A percentile compares a stretch with the other conserved stretches of the same genome.
Conservation (phyloP, 495 filamentous ascomycete species). For the Corynascus novoguineensis region DNA sequence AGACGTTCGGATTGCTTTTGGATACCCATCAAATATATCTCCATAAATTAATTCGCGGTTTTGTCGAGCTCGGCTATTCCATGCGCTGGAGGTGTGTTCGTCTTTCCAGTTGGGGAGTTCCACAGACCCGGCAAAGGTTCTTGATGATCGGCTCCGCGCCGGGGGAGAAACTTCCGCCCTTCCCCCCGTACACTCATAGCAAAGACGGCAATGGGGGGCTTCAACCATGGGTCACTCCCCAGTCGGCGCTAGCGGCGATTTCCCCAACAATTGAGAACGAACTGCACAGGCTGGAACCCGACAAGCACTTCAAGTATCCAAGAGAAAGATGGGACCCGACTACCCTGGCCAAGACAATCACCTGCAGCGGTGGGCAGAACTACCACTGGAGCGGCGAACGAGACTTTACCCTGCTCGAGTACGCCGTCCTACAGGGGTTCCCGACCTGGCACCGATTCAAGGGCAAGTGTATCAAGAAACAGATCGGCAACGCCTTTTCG, state of each 20-base stretch:
- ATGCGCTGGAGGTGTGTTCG: constrained; percentile 50
- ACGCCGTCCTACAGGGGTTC: constrained; percentile 72
- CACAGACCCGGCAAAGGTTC: constrained; percentile 48
- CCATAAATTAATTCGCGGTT: constrained; percentile 57
- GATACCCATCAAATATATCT: constrained; percentile 44
- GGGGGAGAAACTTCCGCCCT: constrained; percentile 65
- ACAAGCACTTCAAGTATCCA: constrained; percentile 21
- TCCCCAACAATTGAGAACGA: constrained; percentile 39
- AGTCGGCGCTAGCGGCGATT: constrained; percentile 34
- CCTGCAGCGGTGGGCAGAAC: constrained; percentile 59
- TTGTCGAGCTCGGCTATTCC: constrained; percentile 63
- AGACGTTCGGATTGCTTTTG: constrained; percentile 68
- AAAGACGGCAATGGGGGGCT: constrained; percentile 37
- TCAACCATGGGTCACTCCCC: constrained; percentile 29
- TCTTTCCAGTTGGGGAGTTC: constrained; percentile 43
- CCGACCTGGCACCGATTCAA: constrained; percentile 59
- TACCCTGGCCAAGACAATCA: constrained; percentile 54
- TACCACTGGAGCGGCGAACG: constrained; percentile 69
- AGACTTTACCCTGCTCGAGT: constrained; percentile 64
- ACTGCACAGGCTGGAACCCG: constrained; percentile 26
- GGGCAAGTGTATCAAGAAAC: constrained; percentile 48
- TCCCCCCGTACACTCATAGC: constrained; percentile 65
- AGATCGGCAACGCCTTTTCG: constrained; percentile 87
- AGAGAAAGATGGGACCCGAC: constrained; percentile 36
- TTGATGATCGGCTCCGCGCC: constrained; percentile 76